Percentiles rank a stretch among this genome's conserved stretches.
Conservation (phyloP, 164 flowering plant genomes). For the Brasenia schreberi region DNA sequence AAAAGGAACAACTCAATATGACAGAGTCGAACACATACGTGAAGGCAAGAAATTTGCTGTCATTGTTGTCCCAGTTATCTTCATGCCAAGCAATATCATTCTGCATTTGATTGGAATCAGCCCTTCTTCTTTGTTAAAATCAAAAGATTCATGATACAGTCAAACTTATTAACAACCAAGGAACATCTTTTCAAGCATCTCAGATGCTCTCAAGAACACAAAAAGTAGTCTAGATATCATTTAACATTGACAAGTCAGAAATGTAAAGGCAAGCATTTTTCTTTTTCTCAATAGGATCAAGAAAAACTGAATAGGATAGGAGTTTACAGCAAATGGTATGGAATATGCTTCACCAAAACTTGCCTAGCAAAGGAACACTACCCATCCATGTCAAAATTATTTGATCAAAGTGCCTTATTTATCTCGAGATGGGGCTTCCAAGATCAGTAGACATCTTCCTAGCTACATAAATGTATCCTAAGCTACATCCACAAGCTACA, state of each 20-base stretch:
- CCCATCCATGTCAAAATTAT: background rate
- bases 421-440: too few species aligned
- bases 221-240: too few species aligned
- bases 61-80: slow-evolving; percentile 80
- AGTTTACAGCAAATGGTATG: background rate
- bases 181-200: background rate
- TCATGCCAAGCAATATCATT: slow-evolving; percentile 90
- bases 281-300: background rate
- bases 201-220: background rate
- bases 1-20: background rate
- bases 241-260: too few species aligned
- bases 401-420: too few species aligned
- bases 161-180: too few species aligned
- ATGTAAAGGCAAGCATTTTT: background rate
- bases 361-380: background rate
- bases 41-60: slow-evolving; percentile 91
- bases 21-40: slow-evolving; percentile 41
- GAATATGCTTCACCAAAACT: background rate
- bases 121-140: background rate
- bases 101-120: slow-evolving; percentile 23
- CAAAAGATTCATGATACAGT: too few species aligned
- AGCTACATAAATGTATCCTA: too few species aligned
- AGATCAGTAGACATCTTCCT: too few species aligned
- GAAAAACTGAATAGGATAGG: background rate
- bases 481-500: too few species aligned